phyloP scores from a whole-genome alignment of 371 early-diverging fungal species.

The Smittium mucronatum region DNA sequence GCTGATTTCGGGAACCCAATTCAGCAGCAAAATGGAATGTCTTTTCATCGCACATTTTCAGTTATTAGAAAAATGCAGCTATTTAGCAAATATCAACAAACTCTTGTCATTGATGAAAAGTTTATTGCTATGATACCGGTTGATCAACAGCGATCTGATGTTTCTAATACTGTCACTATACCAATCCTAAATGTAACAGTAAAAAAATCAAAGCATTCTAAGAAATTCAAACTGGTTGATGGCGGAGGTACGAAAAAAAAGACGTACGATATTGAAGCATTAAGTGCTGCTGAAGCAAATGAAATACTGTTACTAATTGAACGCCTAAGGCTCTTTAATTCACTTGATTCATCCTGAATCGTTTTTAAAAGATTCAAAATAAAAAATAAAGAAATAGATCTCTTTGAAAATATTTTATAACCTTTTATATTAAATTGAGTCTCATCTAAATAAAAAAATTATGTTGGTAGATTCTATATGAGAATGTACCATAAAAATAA shows the following conservation, averaged over 20 bases:
- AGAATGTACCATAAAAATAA: too few relatives aligned
- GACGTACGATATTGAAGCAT: conserved; percentile 69
- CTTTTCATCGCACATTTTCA: conserved; percentile 47
- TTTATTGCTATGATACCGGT: conserved; percentile 80
- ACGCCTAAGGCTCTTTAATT: conserved; percentile 15
- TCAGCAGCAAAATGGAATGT: too few relatives aligned
- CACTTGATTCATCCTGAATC: too few relatives aligned
- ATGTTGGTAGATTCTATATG: too few relatives aligned
- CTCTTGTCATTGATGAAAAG: conserved; percentile 88
- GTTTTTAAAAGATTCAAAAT: too few relatives aligned
- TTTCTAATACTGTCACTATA: conserved; percentile 69
- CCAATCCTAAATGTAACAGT: conserved; percentile 68
- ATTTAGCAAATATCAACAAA: conserved; percentile 73
- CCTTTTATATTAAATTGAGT: too few relatives aligned
- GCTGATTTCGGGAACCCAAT: neutral
- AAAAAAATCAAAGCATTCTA: conserved; percentile 57
- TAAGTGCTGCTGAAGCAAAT: conserved; percentile 46
- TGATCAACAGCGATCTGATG: conserved; percentile 54
- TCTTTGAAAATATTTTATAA: too few relatives aligned
- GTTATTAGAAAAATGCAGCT: conserved; percentile 56
- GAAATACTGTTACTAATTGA: conserved; percentile 25
- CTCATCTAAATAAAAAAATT: too few relatives aligned
- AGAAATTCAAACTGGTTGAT: conserved; percentile 60
- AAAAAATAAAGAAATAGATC: too few relatives aligned
- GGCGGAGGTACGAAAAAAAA: conserved; percentile 47